These are phyloP conservation scores for Blumeria hordei DNA, from an alignment of 2,329 filamentous ascomycete genomes.

Conservation along the genomic window DNA sequence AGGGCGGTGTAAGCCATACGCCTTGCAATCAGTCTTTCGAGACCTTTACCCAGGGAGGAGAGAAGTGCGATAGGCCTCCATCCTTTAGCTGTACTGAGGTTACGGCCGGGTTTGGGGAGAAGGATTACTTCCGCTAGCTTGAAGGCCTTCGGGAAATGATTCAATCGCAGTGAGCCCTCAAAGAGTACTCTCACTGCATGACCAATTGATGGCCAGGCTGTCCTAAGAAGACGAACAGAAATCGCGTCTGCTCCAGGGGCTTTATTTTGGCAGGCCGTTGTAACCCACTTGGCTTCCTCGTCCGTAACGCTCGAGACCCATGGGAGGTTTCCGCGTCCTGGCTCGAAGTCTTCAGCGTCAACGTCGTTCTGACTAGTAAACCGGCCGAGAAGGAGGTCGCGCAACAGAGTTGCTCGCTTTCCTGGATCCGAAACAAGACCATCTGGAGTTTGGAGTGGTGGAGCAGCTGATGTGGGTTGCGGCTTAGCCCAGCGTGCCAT, in stretches of 20 bases:
- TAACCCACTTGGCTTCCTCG: neutral
- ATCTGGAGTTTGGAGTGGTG: neutral
- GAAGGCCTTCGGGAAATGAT: neutral
- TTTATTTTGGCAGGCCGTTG: neutral
- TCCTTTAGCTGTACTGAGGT: neutral
- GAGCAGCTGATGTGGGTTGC: neutral
- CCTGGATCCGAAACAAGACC: neutral
- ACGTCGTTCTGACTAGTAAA: neutral
- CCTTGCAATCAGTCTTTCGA: neutral
- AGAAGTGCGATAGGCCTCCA: neutral
- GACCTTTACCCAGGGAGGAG: neutral
- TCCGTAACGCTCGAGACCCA: neutral
- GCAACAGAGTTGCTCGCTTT: neutral
- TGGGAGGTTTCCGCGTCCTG: neutral
- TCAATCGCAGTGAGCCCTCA: neutral
- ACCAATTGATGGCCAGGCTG: neutral
- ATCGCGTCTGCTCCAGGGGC: neutral
- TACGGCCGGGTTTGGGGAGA: neutral
- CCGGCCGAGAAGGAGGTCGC: neutral
- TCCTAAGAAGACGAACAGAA: neutral
- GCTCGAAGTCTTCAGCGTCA: neutral
- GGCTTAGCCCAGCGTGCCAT: neutral
- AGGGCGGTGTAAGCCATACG: neutral
- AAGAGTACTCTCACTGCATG: neutral
- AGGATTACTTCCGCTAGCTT: neutral